Evolutionary conservation across 768 basidiomycete genomes (phyloP), one percentile per base, ranked within the genome.

Genomic region (Crassisporium funariophilum): DNA sequence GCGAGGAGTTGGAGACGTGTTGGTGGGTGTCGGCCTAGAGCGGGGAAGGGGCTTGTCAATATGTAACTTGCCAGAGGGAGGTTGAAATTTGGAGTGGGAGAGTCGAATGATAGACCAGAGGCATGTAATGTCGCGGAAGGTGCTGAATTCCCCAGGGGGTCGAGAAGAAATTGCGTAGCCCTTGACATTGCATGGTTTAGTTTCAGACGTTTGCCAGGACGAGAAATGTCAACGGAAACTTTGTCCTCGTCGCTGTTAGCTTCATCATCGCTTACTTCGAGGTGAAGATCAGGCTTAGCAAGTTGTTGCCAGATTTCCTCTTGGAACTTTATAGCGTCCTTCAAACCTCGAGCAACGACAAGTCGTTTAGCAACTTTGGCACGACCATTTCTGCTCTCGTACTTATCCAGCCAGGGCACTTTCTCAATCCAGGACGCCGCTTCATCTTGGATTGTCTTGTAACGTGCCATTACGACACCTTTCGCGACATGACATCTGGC

Each of bases 371-470:
- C 67, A 33, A 79, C 67, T 57, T 81, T 84, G 12, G 84, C 77
- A 9, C 82, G 75, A 0, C 83, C 79, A 35, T 68, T 64, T 52
- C 67, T 75, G 63, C 54, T 63, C 38, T 71, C 63, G 50, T 82
- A 83, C 36, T 79, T 75, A 50, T 81, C 75, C 9, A 90, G 69
- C 90, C 89, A 92, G 4, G 87, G 86, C 3, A 91, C 72, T n/a
- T 78, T 75, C 39, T 75, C 70, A 20, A 82, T 77, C 74, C 81
- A 82, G 45, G 73, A 67, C 25, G 76, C 76, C 23, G 90, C 65
- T 45, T 77, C 65, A 55, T 86, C 81, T 57, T 83, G 82, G 21
- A 88, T 62, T 27, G 70, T 53, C 61, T 82, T 85, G 66, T 91
- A 91, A 3, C 87, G 81, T 21, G 76, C 68, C 78, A 88, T 81